Percentiles rank a stretch among this genome's conserved stretches.
These are phyloP conservation scores for Aspergillus jensenii DNA, from an alignment of 2,329 filamentous ascomycete genomes.

Conservation along the genomic window DNA sequence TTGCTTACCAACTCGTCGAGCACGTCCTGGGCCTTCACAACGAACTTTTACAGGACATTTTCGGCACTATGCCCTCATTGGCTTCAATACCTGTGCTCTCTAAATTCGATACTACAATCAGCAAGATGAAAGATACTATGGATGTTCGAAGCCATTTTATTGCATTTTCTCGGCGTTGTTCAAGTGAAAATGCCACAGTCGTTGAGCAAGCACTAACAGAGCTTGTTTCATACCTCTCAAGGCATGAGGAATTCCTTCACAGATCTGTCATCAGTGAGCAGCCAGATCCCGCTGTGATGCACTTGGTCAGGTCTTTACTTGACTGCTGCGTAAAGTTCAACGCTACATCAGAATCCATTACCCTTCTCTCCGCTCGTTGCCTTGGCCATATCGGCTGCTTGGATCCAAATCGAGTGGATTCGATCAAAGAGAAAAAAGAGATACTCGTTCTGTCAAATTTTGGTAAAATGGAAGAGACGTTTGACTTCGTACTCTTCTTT, in stretches of 20 bases:
- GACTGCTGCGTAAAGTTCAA: constrained; percentile 84
- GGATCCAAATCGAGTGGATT: constrained; percentile 86
- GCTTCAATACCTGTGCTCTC: constrained; percentile 67
- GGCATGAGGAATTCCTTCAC: constrained; percentile 76
- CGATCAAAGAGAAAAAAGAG: constrained; percentile 72
- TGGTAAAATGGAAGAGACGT: constrained; percentile 70
- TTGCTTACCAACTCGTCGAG: constrained; percentile 63
- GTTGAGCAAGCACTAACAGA: constrained; percentile 79
- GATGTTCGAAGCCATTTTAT: constrained; percentile 67
- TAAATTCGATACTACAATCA: constrained; percentile 66
- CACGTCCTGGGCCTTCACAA: constrained; percentile 65
- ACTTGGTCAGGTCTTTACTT: constrained; percentile 73
- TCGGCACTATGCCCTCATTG: constrained; percentile 77
- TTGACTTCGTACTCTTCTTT: constrained; percentile 81
- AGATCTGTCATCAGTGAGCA: constrained; percentile 79
- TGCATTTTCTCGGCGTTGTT: constrained; percentile 71
- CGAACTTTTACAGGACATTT: constrained; percentile 62
- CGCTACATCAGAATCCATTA: constrained; percentile 64
- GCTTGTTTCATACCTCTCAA: constrained; percentile 69
- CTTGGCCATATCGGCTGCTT: constrained; percentile 88
- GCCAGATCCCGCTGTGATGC: constrained; percentile 70
- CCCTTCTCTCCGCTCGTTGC: constrained; percentile 73
- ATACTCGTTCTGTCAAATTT: constrained; percentile 90
- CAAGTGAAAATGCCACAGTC: constrained; percentile 82
- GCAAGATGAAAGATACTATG: constrained; percentile 62